Conservation (phyloP, 2,329 filamentous ascomycete species). For the Cladosporium cucumerinum region DNA sequence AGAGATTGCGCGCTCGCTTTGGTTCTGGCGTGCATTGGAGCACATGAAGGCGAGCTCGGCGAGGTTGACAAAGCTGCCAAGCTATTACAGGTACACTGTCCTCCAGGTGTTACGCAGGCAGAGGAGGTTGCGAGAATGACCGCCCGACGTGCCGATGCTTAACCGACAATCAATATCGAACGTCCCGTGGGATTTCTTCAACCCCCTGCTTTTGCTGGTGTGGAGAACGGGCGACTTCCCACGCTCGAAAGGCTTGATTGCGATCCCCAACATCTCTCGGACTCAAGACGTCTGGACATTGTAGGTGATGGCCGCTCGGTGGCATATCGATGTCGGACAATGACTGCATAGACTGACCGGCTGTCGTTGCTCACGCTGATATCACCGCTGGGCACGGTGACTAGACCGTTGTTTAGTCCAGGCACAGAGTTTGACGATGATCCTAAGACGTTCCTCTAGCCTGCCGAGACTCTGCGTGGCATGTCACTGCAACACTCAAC, state of each 20-base stretch:
- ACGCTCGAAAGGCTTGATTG: background rate
- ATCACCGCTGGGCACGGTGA: background rate
- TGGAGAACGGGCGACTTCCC: background rate
- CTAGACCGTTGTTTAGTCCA: background rate
- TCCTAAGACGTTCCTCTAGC: background rate
- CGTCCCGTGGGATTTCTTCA: background rate
- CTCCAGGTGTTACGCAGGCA: no score
- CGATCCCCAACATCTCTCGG: background rate
- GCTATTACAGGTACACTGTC: background rate
- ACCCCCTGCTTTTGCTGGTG: background rate
- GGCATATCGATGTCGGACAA: background rate
- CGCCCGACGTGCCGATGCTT: background rate
- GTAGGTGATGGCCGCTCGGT: background rate
- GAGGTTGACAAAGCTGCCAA: background rate
- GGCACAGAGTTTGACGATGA: background rate
- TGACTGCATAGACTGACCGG: background rate
- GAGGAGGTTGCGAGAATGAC: background rate
- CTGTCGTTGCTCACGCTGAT: background rate
- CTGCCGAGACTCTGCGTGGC: background rate
- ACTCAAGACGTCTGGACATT: background rate
- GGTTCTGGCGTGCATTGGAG: background rate
- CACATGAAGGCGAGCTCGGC: background rate
- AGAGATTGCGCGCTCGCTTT: background rate
- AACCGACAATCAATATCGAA: background rate
- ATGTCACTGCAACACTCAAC: conserved; percentile 7